A percentile compares a stretch with the other conserved stretches of the same genome.
Conservation (phyloP, 208 protist species). For the Perkinsela sp. region DNA sequence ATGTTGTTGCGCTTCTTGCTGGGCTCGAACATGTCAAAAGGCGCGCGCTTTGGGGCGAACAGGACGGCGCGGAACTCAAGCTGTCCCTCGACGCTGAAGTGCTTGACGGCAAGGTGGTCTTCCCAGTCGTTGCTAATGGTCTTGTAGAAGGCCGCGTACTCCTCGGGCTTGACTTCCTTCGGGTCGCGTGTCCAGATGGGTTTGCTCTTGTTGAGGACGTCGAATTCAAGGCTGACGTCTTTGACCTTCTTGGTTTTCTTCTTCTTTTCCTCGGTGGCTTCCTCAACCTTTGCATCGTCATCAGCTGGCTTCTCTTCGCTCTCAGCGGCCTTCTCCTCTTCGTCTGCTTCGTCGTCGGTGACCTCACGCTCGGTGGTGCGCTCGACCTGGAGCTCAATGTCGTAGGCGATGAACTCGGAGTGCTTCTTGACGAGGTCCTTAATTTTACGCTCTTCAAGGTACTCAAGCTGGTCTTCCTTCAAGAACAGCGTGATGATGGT, state of each 20-base stretch:
- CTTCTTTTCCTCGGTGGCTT: slow-evolving; percentile 37
- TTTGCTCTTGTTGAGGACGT: slow-evolving; percentile 91
- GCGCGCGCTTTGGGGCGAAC: slow-evolving; percentile 76
- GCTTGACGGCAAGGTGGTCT: slow-evolving; percentile 84
- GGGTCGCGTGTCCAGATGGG: slow-evolving; percentile 87
- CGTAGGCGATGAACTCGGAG: slow-evolving; percentile 88
- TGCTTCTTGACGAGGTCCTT: slow-evolving; percentile 87
- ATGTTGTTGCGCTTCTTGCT: slow-evolving; percentile 93
- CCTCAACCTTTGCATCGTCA: slow-evolving; percentile 24
- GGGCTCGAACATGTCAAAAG: slow-evolving; percentile 88
- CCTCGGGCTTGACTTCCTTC: slow-evolving; percentile 82
- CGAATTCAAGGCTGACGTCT: slow-evolving; percentile 53
- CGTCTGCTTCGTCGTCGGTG: slow-evolving; percentile 47
- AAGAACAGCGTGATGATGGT: slow-evolving; percentile 72
- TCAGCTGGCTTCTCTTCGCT: too few species aligned
- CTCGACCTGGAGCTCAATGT: slow-evolving; percentile 60
- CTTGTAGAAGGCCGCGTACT: slow-evolving; percentile 97
- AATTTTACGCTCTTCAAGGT: slow-evolving; percentile 52
- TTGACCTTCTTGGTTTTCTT: slow-evolving; percentile 44
- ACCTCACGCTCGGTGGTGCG: slow-evolving; percentile 60
- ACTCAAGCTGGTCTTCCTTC: slow-evolving; percentile 77
- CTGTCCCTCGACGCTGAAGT: slow-evolving; percentile 88
- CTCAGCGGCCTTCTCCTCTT: slow-evolving; percentile 10
- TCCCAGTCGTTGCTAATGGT: slow-evolving; percentile 87
- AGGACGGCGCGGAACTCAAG: slow-evolving; percentile 84